Conservation (phyloP, 352 stramenopile species). For the Stramenopiles sp. region DNA sequence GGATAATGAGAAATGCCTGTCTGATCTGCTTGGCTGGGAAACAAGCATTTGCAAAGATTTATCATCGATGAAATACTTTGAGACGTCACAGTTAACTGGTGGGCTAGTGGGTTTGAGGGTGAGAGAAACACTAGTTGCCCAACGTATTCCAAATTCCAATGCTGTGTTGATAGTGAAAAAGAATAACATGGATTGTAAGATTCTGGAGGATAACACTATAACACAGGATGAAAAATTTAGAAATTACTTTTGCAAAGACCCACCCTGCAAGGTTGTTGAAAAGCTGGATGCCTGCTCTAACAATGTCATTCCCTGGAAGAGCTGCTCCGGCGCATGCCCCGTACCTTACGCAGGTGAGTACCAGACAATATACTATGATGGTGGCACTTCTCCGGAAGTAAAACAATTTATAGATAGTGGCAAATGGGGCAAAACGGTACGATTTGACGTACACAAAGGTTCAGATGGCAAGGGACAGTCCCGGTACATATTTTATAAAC, state of each 20-base stretch:
- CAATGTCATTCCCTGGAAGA: not conserved
- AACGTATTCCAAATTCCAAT: not conserved
- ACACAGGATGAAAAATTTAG: not conserved
- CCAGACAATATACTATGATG: too few relatives aligned
- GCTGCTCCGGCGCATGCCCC: too few relatives aligned
- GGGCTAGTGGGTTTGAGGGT: not conserved
- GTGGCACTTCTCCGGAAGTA: too few relatives aligned
- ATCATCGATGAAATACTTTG: not conserved
- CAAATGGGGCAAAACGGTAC: too few relatives aligned
- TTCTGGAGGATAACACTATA: not conserved
- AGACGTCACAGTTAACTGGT: not conserved
- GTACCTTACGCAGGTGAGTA: too few relatives aligned
- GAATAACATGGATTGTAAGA: not conserved
- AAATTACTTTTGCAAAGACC: not conserved
- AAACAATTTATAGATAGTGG: too few relatives aligned
- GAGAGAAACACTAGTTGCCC: not conserved
- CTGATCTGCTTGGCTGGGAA: not conserved
- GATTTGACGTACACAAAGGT: too few relatives aligned
- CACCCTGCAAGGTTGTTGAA: not conserved
- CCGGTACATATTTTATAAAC: too few relatives aligned
- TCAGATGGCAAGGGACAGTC: too few relatives aligned
- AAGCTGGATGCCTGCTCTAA: not conserved
- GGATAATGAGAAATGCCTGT: not conserved
- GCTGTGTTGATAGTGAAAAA: not conserved
- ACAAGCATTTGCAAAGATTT: slow-evolving; percentile 2